phyloP scores from a whole-genome alignment of 768 basidiomycete genomes.

The Podaxis carcinomalis region DNA sequence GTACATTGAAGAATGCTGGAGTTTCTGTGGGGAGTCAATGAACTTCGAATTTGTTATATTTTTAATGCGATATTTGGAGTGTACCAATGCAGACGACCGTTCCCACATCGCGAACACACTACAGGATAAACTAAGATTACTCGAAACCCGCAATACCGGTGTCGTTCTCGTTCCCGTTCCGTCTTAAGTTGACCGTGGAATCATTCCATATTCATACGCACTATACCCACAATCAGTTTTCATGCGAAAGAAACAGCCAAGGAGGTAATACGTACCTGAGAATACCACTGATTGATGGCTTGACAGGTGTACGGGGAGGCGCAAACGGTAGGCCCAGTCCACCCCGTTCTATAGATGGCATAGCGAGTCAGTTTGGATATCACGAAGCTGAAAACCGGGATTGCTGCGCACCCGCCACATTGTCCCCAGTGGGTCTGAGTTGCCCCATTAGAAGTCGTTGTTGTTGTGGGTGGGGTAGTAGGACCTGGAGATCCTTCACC shows the following conservation, averaged over 20 bases:
- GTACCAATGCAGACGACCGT: background rate
- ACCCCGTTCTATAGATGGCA: constrained; percentile 20
- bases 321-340: constrained; percentile 23
- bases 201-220: background rate
- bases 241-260: background rate
- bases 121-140: background rate
- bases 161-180: constrained; percentile 4
- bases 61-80: background rate
- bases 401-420: constrained; percentile 25
- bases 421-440: constrained; percentile 24
- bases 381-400: constrained; percentile 1
- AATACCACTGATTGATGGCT: constrained; percentile 17
- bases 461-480: constrained; percentile 12
- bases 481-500: constrained; percentile 13
- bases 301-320: constrained; percentile 21
- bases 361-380: background rate
- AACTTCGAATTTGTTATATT: background rate
- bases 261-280: constrained; percentile 16
- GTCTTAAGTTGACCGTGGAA: constrained; percentile 3
- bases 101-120: background rate
- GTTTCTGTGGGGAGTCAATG: constrained; percentile 25
- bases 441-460: constrained; percentile 15
- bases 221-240: constrained; percentile 8
- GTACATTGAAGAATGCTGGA: constrained; percentile 45
- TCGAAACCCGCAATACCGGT: background rate